Base-by-base conservation (phyloP, 106 monocot genomes). In the Dendrobium huoshanense region DNA sequence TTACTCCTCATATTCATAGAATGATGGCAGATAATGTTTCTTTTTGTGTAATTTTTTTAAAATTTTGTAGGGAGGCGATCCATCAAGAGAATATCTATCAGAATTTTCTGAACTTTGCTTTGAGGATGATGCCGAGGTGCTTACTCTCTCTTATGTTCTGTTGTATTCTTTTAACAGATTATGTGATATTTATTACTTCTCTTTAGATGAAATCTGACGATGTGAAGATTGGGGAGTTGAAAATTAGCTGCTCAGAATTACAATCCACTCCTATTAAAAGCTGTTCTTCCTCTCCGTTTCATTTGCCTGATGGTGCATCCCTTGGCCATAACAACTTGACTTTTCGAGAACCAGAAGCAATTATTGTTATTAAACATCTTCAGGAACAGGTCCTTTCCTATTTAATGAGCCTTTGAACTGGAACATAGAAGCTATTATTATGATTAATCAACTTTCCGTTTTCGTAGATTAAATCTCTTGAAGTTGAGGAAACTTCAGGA, bases 351-450 rank as follows among this genome's bases (percentile, higher is more conserved):
- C 86, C 92, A 65, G 92, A 92, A 78, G 90, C 85, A 10, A 89
- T 90, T 82, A 58, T 81, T 77, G 83, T 88, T 17, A 92, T 92
- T 67, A 87, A 90, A 77, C 90, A 92, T 79, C 89, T 94, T 75
- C 81, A 94, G 77, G 90, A 94, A 85, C 83, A 90, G 88, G 92
- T 92, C 73, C 67, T 67, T 77, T 67, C 4, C 68, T 68, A 68
- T 68, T 19, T n/a, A 61, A n/a, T n/a, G 22, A 61, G 5, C 22
- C n/a, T 22, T 61, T 61, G 6, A 61, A 22, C 51, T 51, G 51
- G 8, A 61, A 61, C 61, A n/a, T 61, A 2, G 20, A 22, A 70
- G 10, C 2, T 31, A 70, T 70, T 70, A 61, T 70, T 33, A 31
- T 33, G 13, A 31, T 37, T 24, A 68, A 90, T 85, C 86, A 58